Base-by-base conservation (phyloP, 345 rosid genomes). In the Rubroshorea leprosula region DNA sequence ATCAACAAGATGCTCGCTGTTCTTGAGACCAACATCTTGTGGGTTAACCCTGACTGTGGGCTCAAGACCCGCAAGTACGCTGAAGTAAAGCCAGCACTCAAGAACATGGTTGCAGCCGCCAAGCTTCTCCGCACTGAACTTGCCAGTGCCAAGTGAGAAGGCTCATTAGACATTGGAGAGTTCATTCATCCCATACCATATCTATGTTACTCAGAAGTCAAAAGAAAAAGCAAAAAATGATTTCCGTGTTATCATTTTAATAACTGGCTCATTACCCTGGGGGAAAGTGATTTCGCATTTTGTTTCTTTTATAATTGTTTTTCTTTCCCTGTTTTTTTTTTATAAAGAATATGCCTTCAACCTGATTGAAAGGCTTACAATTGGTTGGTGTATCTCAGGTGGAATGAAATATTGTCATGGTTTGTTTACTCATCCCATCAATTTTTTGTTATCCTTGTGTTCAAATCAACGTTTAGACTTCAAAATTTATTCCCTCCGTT, bases 51-150 rank as follows among this genome's bases (percentile, higher is more conserved):
- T n/a, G n/a, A n/a, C n/a, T n/a, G n/a, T n/a, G n/a, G n/a, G n/a
- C n/a, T n/a, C n/a, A n/a, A n/a, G n/a, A n/a, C n/a, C n/a, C n/a
- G n/a, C n/a, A n/a, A n/a, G n/a, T n/a, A n/a, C n/a, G n/a, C n/a
- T n/a, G n/a, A n/a, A 74, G 98, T 91, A 53, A 91, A 82, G 70
- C 98, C 96, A 6, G 96, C 98, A 24, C 87, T 92, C 61, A 65
- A 61, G 57, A 79, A 80, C 87, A 84, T 89, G 98, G 98, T 89
- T 63, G 87, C 80, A 1, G 96, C 98, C 0, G 91, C 95, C 55
- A 88, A 91, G 81, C 77, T 77, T 50, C 89, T 88, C 82, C 96
- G 96, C 61, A 76, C 90, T 56, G 72, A 89, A 75, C 98, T 91
- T 18, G 73, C 84, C 38, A 85, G 91, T 49, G 76, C 94, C 76